Evolutionary conservation across 768 basidiomycete species (phyloP).

Genomic region (Russula sp.): DNA sequence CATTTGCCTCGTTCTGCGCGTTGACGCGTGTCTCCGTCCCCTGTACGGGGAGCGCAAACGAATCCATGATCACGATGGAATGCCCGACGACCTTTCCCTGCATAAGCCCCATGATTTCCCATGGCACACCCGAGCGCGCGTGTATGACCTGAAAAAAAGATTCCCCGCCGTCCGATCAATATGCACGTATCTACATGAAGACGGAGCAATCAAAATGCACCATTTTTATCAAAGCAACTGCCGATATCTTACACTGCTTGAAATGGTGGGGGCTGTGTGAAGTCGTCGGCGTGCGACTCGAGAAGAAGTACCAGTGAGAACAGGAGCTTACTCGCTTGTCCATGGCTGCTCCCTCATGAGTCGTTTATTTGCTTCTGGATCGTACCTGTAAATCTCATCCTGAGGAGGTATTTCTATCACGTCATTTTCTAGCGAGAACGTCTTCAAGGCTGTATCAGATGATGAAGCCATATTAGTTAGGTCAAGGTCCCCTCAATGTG

Average conservation of each 20-base stretch:
- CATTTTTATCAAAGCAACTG: constrained; percentile 95
- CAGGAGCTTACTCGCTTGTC: constrained; percentile 70
- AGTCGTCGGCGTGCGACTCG: constrained; percentile 8
- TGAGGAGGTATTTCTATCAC: constrained; percentile 66
- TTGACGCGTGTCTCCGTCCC: constrained; percentile 98
- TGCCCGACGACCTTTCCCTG: constrained; percentile 89
- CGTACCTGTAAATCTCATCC: constrained; percentile 78
- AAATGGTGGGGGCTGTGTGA: constrained; percentile 68
- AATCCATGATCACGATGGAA: constrained; percentile 86
- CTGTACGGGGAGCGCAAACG: constrained; percentile 94
- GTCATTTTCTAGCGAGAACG: constrained; percentile 71
- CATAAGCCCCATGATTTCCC: constrained; percentile 99
- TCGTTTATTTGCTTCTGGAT: constrained; percentile 61
- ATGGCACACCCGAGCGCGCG: constrained; percentile 92
- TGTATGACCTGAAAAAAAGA: constrained; percentile 78
- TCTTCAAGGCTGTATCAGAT: constrained; percentile 62
- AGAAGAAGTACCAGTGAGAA: constrained; percentile 4
- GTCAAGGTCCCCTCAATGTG: neutral
- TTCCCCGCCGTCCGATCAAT: constrained; percentile 19
- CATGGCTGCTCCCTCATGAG: constrained; percentile 75
- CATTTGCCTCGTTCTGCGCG: constrained; percentile 91
- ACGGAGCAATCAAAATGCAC: constrained; percentile 38
- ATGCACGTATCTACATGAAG: neutral
- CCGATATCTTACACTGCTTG: constrained; percentile 91
- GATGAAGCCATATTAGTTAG: constrained; percentile 33